phyloP scores from a whole-genome alignment of 495 filamentous ascomycete species.

The Lindgomyces ingoldianus region DNA sequence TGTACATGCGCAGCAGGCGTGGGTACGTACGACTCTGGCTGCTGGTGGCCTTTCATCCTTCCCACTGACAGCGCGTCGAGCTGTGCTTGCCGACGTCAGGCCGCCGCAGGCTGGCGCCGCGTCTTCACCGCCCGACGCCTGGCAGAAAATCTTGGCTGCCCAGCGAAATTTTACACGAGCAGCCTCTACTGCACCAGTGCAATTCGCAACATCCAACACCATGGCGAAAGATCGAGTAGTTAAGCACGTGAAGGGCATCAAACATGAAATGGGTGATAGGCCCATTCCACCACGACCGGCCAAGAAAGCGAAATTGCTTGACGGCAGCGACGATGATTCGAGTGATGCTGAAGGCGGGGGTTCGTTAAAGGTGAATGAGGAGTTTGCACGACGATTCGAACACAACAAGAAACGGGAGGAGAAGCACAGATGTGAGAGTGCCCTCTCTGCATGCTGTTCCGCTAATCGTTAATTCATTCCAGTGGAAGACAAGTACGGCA shows the following conservation, averaged over 20 bases:
- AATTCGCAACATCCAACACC: not conserved
- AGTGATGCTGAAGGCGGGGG: slow-evolving; percentile 50
- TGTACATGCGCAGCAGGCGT: slow-evolving; percentile 5
- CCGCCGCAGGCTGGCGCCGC: not conserved
- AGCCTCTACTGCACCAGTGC: not conserved
- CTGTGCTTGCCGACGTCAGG: slow-evolving; percentile 14
- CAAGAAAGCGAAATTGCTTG: slow-evolving; percentile 42
- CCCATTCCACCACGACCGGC: no score
- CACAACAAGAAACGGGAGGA: slow-evolving; percentile 97
- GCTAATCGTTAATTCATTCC: slow-evolving; percentile 6
- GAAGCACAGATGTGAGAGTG: slow-evolving; percentile 72
- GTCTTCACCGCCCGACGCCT: not conserved
- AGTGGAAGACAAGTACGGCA: slow-evolving; percentile 89
- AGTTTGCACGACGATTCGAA: slow-evolving; percentile 87
- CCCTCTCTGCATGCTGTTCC: not conserved
- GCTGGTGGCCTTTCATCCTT: not conserved
- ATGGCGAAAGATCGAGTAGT: not conserved
- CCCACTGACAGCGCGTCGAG: not conserved
- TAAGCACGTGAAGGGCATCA: not conserved
- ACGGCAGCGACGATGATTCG: slow-evolving; percentile 39
- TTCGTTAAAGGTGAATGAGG: slow-evolving; percentile 80
- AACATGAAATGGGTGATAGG: not conserved
- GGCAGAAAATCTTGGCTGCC: slow-evolving; percentile 13
- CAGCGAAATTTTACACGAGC: slow-evolving; percentile 8
- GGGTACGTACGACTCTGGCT: not conserved